Base-by-base conservation (phyloP, 305 asterid genomes). In the Fraxinus paxiana region DNA sequence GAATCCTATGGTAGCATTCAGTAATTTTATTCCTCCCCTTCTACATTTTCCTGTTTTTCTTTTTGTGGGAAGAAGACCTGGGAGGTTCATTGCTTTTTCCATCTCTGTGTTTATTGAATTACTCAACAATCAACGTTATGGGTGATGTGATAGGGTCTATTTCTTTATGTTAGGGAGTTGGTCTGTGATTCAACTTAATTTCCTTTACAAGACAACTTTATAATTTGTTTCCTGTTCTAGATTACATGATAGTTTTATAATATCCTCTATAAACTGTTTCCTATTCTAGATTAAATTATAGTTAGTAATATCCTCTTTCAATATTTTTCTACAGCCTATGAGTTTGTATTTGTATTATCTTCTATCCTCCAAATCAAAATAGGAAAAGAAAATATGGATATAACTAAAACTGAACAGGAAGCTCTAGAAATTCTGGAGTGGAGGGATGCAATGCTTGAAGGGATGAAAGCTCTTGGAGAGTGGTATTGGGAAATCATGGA, bases 331-430 rank as follows among this genome's bases (percentile, higher is more conserved):
- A 24, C n/a, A 26, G 72, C 31, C 72, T 63, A 22, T 10, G 72
- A 2, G 35, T 8, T 10, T 22, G 72, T 63, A 24, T 20, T 7
- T 22, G 34, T 22, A 1, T 24, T 63, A 8, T 22, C 8, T 63
- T 9, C 34, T 9, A 26, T 26, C 31, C 72, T 24, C 72, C 72
- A 63, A 54, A 63, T 22, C 72, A 63, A 63, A 63, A 22, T 22
- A 63, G 28, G 72, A 22, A 63, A 63, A 9, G n/a, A 63, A 24
- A 63, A 63, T 63, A 63, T 22, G 34, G 34, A 63, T 24, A 65
- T 65, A 65, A 65, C 73, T 65, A 24, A 12, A 65, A 65, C 73
- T 65, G 35, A 65, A 65, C 73, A 65, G 33, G 72, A 63, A 63
- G 72, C 30, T 26, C 72, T 22, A 26, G 72, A 63, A 63, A 24